phyloP scores from a whole-genome alignment of 257 asterid genomes.

The Henckelia pumila region DNA sequence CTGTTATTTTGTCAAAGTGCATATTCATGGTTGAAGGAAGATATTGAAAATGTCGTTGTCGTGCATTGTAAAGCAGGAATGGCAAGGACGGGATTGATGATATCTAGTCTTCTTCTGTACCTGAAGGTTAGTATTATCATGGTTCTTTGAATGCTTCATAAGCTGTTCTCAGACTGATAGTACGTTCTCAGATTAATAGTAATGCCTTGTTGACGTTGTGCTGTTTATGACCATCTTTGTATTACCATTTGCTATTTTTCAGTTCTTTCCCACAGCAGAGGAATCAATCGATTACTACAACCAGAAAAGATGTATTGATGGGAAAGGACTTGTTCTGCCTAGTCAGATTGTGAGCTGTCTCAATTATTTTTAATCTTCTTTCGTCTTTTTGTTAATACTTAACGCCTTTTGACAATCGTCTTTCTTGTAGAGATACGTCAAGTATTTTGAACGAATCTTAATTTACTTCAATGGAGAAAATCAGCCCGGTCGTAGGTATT shows the following conservation, averaged over 20 bases:
- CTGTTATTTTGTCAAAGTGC: constrained; percentile 97
- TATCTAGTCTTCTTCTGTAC: constrained; percentile 90
- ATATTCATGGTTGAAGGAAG: constrained; percentile 98
- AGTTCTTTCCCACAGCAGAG: constrained; percentile 99
- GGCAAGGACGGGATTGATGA: constrained; percentile 99
- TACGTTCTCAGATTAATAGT: constrained; percentile 6
- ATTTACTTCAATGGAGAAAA: constrained; percentile 92
- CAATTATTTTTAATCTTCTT: constrained; percentile 1
- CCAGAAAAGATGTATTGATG: constrained; percentile 92
- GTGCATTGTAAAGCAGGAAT: constrained; percentile 99
- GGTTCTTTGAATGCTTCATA: neutral
- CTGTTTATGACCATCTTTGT: constrained; percentile 22
- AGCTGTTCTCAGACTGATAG: no score
- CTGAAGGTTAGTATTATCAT: constrained; percentile 54
- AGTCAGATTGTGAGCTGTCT: constrained; percentile 85
- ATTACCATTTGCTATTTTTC: constrained; percentile 20
- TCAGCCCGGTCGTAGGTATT: constrained; percentile 96
- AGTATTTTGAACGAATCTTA: constrained; percentile 85
- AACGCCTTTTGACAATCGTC: constrained; percentile 13
- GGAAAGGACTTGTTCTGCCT: constrained; percentile 93
- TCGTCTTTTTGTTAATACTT: constrained; percentile 15
- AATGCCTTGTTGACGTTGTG: neutral
- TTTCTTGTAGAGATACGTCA: constrained; percentile 81
- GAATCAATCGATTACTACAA: constrained; percentile 94
- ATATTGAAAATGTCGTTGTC: constrained; percentile 95